Evolutionary conservation across 2,329 filamentous ascomycete species (phyloP).

Genomic region (Fusarium luffae): DNA sequence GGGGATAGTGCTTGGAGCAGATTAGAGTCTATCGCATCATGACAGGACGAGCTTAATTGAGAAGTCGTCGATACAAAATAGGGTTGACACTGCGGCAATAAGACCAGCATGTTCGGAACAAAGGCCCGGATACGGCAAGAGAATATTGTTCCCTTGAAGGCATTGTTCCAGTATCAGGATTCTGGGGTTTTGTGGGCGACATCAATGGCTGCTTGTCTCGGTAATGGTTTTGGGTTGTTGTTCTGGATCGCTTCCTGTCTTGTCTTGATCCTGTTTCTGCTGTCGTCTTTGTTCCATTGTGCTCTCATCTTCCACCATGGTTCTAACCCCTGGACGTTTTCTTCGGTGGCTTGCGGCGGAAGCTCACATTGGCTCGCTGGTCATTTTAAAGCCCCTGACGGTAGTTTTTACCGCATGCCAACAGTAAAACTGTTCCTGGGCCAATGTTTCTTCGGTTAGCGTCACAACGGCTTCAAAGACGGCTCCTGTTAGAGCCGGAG

Average conservation of each 20-base stretch:
- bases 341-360: constrained; percentile 24
- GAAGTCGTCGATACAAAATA: constrained; percentile 11
- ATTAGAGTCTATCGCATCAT: constrained; percentile 36
- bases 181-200: constrained; percentile 1
- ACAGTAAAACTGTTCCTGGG: constrained; percentile 36
- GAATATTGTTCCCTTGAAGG: constrained; percentile 4
- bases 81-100: constrained; percentile 7
- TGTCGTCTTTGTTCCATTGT: not conserved
- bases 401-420: constrained; percentile 19
- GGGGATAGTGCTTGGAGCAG: constrained; percentile 32
- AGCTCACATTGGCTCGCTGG: constrained; percentile 25
- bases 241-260: constrained; percentile 17
- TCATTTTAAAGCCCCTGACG: constrained; percentile 25
- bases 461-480: constrained; percentile 13
- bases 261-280: constrained; percentile 16
- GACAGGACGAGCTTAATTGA: constrained; percentile 29
- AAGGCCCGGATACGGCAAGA: constrained; percentile 32
- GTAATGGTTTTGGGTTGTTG: constrained; percentile 7
- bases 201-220: constrained; percentile 24
- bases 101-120: constrained; percentile 34
- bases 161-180: constrained; percentile 3
- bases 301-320: constrained; percentile 3
- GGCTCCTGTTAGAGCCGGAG: constrained; percentile 22
- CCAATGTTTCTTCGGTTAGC: constrained; percentile 41
- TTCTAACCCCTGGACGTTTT: constrained; percentile 23